Evolutionary conservation across 1,139 yeast species (phyloP), one percentile per base, ranked within the genome.

Genomic region (Hansenula sp.): DNA sequence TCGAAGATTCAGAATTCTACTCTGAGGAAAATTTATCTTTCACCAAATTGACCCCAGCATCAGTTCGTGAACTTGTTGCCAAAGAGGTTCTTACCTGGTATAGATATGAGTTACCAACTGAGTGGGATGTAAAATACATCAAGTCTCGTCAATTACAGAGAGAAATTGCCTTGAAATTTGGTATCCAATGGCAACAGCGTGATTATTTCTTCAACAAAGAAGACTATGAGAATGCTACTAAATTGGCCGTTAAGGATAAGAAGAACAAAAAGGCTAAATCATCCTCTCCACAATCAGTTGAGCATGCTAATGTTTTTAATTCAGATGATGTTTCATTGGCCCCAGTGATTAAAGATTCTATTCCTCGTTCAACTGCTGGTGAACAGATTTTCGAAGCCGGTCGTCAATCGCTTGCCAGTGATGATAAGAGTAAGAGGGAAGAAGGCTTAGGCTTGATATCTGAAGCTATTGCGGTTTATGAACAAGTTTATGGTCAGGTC

Each of bases 361-460:
- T 79, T 31, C 84, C 77, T 62, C 77, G 76, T 57, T 79, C 95
- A 18, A 62, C 78, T 12, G 68, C 86, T 30, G 83, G 89, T 44
- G 91, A 87, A 45, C 95, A 90, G 57, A 78, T 91, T 33, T 79
- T 86, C 69, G 89, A 84, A 45, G 76, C 81, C 57, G 91, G 89
- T 41, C 73, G 80, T 51, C 59, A 68, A n/a, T 74, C 74, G 44
- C 61, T 82, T 36, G 59, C 62, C 36, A 46, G 45, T n/a, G 55
- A 57, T 10, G 55, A 61, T 16, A 60, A 70, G 27, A 71, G 67
- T 7, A 70, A 74, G 46, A 71, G 62, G 45, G 74, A 73, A 29
- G 70, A 75, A 35, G 86, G 84, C 11, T 60, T 80, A 41, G 68
- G 75, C 18, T 72, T 88, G 43, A 69, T 90, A 54, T 68, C 74